Base-by-base conservation (phyloP, 2,329 filamentous ascomycete genomes). In the Alternaria sp. region DNA sequence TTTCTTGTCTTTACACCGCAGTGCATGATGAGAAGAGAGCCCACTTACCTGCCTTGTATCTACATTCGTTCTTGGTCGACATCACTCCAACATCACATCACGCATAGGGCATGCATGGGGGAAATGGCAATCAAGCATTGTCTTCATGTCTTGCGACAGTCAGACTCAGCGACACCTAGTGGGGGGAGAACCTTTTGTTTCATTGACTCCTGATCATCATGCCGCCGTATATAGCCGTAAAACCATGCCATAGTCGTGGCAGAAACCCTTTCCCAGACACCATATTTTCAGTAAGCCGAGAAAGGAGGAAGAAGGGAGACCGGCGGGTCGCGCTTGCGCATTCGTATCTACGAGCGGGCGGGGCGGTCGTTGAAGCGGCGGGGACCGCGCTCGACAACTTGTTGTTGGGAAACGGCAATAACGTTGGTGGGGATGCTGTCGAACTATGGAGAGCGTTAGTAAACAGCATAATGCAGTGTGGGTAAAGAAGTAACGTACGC, bases 381-480 rank as follows among this genome's bases (percentile, higher is more conserved):
- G 80, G 91, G 90, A 74, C 87, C 88, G 55, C 93, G 92, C 86
- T 97, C 94, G 79, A 87, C 83, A 69, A 87, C 84, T 87, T 97
- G 94, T 82, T 92, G 89, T 86, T 98, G 94, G 75, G 90, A 87
- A 74, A 99, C 93, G 73, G 90, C 85, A 76, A 96, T 89, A 78
- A 98, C 93, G 85, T 96, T 97, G 90, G 97, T 93, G 82, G 94
- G 92, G 84, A 99, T 94, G 74, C 89, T 89, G 85, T 99, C 95
- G 87, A 99, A 99, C 94, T 97, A 77, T 30, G 5, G 25, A 22
- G 10, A 14, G 12, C 44, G 57, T 74, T 54, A 72, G 67, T 51
- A 43, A 25, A n/a, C 27, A 32, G 16, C 14, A 22, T 16, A 22
- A 25, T 25, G 20, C 3, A 7, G 20, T 16, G n/a, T 44, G 30